These are phyloP conservation scores for Steccherinum ochraceum DNA, from an alignment of 768 basidiomycete genomes.

Conservation along the genomic window DNA sequence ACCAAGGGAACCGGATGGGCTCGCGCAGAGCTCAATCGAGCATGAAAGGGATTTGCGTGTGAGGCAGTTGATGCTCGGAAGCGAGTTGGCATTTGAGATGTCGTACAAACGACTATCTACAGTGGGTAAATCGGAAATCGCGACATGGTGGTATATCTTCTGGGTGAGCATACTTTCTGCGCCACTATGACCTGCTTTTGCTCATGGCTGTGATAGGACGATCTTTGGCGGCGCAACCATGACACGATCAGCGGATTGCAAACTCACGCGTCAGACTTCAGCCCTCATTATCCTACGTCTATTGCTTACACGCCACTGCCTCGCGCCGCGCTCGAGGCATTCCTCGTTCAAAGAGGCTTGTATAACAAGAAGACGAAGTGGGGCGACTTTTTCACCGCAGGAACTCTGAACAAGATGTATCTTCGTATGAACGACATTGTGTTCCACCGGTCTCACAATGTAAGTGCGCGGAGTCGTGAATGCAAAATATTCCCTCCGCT, in stretches of 20 bases:
- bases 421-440: slow-evolving; percentile 62
- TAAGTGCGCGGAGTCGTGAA: too few species aligned
- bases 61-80: slow-evolving; percentile 39
- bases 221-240: slow-evolving; percentile 67
- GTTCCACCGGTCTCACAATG: slow-evolving; percentile 46
- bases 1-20: slow-evolving; percentile 37
- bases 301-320: slow-evolving; percentile 70
- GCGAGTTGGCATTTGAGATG: slow-evolving; percentile 38
- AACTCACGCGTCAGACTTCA: slow-evolving; percentile 52
- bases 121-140: slow-evolving; percentile 41
- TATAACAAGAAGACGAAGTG: slow-evolving; percentile 37
- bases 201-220: slow-evolving; percentile 41
- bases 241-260: slow-evolving; percentile 45
- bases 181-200: not conserved
- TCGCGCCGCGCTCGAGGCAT: slow-evolving; percentile 55
- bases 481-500: not conserved
- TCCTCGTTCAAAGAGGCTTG: slow-evolving; percentile 57
- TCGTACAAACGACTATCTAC: slow-evolving; percentile 48
- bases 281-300: slow-evolving; percentile 64
- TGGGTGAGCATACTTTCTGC: slow-evolving; percentile 44
- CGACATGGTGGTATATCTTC: slow-evolving; percentile 76
- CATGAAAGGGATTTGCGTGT: slow-evolving; percentile 53
- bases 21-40: slow-evolving; percentile 39
- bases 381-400: slow-evolving; percentile 50
- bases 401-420: slow-evolving; percentile 70